phyloP scores from a whole-genome alignment of 805 yeast species.

The Kodamaea leandrae region DNA sequence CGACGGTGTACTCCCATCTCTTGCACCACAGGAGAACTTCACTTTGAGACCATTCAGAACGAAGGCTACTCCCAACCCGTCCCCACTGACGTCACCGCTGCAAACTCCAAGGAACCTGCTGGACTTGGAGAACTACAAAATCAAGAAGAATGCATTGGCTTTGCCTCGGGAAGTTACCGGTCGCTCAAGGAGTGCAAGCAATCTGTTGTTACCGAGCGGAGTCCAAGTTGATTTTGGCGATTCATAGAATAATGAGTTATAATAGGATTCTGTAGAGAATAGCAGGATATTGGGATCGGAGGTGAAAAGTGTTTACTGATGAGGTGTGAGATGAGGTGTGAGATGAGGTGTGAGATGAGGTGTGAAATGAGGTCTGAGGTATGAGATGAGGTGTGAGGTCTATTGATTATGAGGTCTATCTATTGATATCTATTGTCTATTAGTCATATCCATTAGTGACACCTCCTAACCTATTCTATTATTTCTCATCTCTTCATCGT shows the following conservation, averaged over 20 bases:
- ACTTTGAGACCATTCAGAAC: constrained; percentile 43
- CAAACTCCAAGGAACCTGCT: constrained; percentile 20
- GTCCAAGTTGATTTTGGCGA: constrained; percentile 28
- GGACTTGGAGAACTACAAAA: constrained; percentile 11
- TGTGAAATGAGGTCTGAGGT: too few species aligned
- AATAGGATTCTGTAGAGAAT: too few species aligned
- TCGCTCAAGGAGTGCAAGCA: constrained; percentile 20
- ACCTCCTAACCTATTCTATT: neutral
- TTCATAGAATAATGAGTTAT: constrained; percentile 14
- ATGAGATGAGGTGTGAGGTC: too few species aligned
- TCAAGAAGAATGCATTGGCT: constrained; percentile 7
- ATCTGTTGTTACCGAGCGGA: constrained; percentile 22
- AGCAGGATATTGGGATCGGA: too few species aligned
- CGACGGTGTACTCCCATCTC: constrained; percentile 2
- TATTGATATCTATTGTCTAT: too few species aligned
- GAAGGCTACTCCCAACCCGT: constrained; percentile 37
- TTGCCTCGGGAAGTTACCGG: constrained; percentile 6
- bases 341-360: too few species aligned
- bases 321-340: too few species aligned
- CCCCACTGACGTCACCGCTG: constrained; percentile 39
- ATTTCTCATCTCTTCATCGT: constrained; percentile 52
- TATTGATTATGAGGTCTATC: too few species aligned
- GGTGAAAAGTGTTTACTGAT: too few species aligned
- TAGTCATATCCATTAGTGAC: neutral
- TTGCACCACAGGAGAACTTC: constrained; percentile 26